Conservation (phyloP, 257 asterid genomes). For the Anisodus tanguticus region DNA sequence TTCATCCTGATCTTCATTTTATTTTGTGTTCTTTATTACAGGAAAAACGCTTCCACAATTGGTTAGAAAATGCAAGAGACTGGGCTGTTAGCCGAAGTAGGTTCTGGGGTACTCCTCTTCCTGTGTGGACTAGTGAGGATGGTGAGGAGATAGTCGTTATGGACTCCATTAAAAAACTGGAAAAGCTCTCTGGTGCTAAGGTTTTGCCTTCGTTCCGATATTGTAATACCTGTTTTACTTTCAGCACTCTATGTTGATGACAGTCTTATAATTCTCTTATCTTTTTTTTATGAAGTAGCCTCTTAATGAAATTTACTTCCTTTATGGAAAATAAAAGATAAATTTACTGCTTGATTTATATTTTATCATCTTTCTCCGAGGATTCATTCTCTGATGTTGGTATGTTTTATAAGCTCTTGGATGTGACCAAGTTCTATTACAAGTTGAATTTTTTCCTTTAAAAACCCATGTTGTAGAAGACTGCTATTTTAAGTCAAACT, state of each 20-base stretch:
- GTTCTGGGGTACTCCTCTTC: slow-evolving; percentile 99
- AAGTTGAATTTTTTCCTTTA: not conserved
- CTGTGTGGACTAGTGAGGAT: slow-evolving; percentile 93
- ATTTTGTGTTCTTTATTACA: slow-evolving; percentile 13
- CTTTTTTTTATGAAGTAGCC: not conserved
- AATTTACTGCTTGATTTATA: not conserved
- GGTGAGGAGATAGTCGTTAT: slow-evolving; percentile 80
- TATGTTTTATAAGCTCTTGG: not conserved
- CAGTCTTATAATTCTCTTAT: not conserved
- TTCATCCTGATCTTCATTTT: not conserved
- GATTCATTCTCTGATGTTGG: not conserved
- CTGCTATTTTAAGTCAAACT: not conserved
- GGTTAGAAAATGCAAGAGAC: slow-evolving; percentile 98
- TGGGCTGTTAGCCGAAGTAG: slow-evolving; percentile 99
- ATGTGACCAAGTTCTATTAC: not conserved
- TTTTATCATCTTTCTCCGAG: not conserved
- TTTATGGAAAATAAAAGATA: not conserved
- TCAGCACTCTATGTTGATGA: slow-evolving; percentile 2
- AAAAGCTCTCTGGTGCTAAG: slow-evolving; percentile 81
- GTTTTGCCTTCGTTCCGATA: slow-evolving; percentile 29
- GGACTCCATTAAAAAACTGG: slow-evolving; percentile 84
- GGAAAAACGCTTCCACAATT: slow-evolving; percentile 97
- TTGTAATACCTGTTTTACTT: slow-evolving; percentile 13
- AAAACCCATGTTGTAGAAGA: not conserved
- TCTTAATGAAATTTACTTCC: not conserved